Percentiles rank a stretch among this genome's conserved stretches.
Conservation (phyloP, 345 rosid species). For the Euclidium syriacum region DNA sequence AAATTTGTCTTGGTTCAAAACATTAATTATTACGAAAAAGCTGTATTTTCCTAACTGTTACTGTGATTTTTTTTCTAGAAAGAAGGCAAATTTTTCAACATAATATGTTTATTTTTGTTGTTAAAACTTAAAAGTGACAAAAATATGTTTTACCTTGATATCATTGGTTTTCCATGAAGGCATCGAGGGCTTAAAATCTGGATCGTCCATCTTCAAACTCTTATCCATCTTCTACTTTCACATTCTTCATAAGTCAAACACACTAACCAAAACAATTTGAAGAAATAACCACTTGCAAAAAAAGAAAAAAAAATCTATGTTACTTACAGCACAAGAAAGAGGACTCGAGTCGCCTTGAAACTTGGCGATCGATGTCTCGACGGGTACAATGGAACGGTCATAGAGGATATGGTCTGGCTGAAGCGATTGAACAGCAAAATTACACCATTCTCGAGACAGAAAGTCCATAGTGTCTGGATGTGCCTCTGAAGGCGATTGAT, state of each 20-base stretch:
- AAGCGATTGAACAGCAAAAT: constrained; percentile 78
- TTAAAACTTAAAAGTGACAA: too few relatives aligned
- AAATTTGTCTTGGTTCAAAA: too few relatives aligned
- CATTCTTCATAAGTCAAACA: not conserved
- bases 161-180: constrained; percentile 89
- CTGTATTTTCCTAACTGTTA: not conserved
- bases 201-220: constrained; percentile 51
- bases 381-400: constrained; percentile 43
- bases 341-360: constrained; percentile 35
- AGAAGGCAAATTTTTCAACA: not conserved
- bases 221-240: constrained; percentile 48
- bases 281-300: not conserved
- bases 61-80: not conserved
- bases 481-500: constrained; percentile 68
- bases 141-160: constrained; percentile 92
- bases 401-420: constrained; percentile 42
- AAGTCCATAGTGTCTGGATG: constrained; percentile 90
- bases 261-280: not conserved
- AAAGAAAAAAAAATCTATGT: not conserved
- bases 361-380: constrained; percentile 40
- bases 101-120: too few relatives aligned
- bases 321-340: constrained; percentile 52
- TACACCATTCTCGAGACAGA: constrained; percentile 83
- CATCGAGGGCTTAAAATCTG: constrained; percentile 57
- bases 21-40: not conserved